phyloP scores from a whole-genome alignment of 768 basidiomycete species.

The Auricularia sp. region DNA sequence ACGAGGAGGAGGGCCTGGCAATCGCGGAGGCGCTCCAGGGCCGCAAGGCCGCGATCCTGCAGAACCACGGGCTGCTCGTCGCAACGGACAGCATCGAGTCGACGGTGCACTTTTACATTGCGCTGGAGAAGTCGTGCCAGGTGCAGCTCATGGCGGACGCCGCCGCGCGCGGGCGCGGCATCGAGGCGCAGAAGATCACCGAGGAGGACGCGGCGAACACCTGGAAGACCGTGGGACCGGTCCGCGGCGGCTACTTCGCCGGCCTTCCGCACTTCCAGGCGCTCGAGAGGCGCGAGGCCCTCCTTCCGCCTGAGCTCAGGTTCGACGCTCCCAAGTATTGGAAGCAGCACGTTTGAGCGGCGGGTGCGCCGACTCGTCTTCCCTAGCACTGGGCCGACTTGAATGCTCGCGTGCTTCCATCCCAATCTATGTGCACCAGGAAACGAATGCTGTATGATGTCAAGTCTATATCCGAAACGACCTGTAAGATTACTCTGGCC shows the following conservation, averaged over 20 bases:
- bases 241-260: constrained; percentile 29
- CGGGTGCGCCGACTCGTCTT: too few species aligned
- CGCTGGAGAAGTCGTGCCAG: constrained; percentile 14
- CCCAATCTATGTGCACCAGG: too few species aligned
- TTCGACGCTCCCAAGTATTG: background rate
- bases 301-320: background rate
- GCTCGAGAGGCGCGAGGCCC: constrained; percentile 25
- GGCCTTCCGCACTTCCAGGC: constrained; percentile 29
- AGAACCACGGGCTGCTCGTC: constrained; percentile 26
- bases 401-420: too few species aligned
- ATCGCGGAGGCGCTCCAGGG: constrained; percentile 35
- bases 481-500: too few species aligned
- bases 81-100: constrained; percentile 19
- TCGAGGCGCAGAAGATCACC: constrained; percentile 16
- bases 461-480: too few species aligned
- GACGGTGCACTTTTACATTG: constrained; percentile 3
- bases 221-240: constrained; percentile 9
- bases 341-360: background rate
- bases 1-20: constrained; percentile 32
- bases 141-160: constrained; percentile 15
- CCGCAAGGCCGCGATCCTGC: constrained; percentile 33
- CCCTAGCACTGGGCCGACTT: too few species aligned
- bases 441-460: too few species aligned
- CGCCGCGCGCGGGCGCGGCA: constrained; percentile 15
- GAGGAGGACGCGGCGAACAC: constrained; percentile 18